These are phyloP conservation scores for Boletellus deceptivus DNA, from an alignment of 1,284 basidiomycete species.

Conservation along the genomic window DNA sequence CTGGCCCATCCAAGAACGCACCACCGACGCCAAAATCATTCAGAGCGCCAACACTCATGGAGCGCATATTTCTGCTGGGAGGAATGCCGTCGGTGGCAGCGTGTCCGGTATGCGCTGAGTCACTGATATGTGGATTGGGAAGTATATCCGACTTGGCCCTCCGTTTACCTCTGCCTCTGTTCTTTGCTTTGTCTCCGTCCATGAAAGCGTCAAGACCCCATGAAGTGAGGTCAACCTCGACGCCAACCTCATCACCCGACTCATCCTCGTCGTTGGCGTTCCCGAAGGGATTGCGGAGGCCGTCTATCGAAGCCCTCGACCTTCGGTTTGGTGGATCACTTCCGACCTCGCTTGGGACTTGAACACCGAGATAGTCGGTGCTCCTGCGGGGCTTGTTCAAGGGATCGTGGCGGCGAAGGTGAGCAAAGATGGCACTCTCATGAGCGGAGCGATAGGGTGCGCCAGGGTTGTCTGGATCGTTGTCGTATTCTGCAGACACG, in stretches of 20 bases:
- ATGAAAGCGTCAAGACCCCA: slow-evolving; percentile 80
- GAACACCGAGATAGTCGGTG: slow-evolving; percentile 64
- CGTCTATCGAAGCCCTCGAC: slow-evolving; percentile 54
- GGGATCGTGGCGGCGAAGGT: slow-evolving; percentile 50
- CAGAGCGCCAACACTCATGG: slow-evolving; percentile 63
- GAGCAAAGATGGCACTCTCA: slow-evolving; percentile 79
- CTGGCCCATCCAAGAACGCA: slow-evolving; percentile 39
- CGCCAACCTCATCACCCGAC: slow-evolving; percentile 45
- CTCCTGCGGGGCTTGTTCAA: slow-evolving; percentile 44
- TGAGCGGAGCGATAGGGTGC: slow-evolving; percentile 63
- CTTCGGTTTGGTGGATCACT: slow-evolving; percentile 48
- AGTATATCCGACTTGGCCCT: slow-evolving; percentile 49
- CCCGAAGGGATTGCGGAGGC: slow-evolving; percentile 69
- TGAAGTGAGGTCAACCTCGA: slow-evolving; percentile 77
- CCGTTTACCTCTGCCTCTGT: slow-evolving; percentile 39
- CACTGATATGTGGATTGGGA: slow-evolving; percentile 47
- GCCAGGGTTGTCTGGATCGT: slow-evolving; percentile 64
- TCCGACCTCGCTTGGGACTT: slow-evolving; percentile 59
- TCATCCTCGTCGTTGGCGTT: slow-evolving; percentile 50
- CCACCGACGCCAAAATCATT: slow-evolving; percentile 51
- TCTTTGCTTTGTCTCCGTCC: slow-evolving; percentile 57
- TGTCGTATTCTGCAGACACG: slow-evolving; percentile 68
- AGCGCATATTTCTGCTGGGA: slow-evolving; percentile 43
- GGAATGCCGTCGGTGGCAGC: slow-evolving; percentile 29
- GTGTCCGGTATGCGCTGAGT: slow-evolving; percentile 35